These are phyloP conservation scores for Caloboletus inedulis DNA, from an alignment of 1,284 basidiomycete genomes.

Conservation along the genomic window DNA sequence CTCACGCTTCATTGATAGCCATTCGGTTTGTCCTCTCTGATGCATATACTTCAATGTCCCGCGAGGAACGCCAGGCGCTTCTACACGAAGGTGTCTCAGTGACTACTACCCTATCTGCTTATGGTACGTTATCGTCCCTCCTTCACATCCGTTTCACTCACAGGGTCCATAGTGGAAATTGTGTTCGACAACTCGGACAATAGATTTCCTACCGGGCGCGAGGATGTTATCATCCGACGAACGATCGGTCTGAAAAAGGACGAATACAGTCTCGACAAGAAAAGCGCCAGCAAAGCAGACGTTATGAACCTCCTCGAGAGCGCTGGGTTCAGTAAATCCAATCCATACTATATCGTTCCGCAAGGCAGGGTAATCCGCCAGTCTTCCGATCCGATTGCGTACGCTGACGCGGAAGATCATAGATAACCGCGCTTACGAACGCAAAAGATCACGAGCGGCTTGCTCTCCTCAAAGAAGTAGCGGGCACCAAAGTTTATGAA, in stretches of 20 bases:
- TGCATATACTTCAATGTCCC: constrained; percentile 93
- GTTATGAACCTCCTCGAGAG: constrained; percentile 95
- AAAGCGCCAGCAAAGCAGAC: constrained; percentile 93
- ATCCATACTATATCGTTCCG: constrained; percentile 99
- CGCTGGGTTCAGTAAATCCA: constrained; percentile 95
- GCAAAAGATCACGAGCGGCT: constrained; percentile 96
- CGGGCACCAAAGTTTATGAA: constrained; percentile 98
- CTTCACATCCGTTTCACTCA: constrained; percentile 10
- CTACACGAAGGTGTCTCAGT: constrained; percentile 92
- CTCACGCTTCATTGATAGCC: constrained; percentile 45
- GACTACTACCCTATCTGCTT: constrained; percentile 89
- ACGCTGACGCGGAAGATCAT: constrained; percentile 5
- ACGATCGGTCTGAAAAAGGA: constrained; percentile 99
- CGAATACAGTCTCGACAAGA: constrained; percentile 96
- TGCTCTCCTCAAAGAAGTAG: constrained; percentile 94
- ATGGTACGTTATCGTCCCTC: constrained; percentile 51
- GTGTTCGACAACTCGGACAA: constrained; percentile 89
- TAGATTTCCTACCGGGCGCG: constrained; percentile 85
- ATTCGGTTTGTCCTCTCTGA: constrained; percentile 98
- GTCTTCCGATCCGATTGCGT: neutral
- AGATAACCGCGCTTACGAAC: constrained; percentile 97
- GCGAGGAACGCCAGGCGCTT: constrained; percentile 89
- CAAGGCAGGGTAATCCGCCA: constrained; percentile 81
- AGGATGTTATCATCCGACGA: constrained; percentile 81
- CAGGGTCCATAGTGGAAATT: constrained; percentile 59